phyloP scores from a whole-genome alignment of 352 stramenopile genomes.

The Phytopythium helicoides region DNA sequence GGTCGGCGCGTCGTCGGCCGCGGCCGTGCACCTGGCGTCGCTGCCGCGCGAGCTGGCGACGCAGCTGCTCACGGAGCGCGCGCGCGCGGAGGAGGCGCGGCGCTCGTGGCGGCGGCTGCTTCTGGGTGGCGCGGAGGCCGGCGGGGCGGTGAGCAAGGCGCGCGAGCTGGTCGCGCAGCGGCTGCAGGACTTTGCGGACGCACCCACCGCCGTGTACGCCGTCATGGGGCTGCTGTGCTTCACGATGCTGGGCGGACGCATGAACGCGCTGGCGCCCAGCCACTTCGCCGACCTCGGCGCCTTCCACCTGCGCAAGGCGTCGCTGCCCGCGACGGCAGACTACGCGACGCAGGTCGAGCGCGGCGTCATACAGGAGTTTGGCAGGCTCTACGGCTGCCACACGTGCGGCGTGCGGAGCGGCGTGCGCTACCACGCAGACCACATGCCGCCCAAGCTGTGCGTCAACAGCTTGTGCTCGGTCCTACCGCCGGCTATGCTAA shows the following conservation, averaged over 20 bases:
- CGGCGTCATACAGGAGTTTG: constrained; percentile 77
- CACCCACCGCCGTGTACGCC: constrained; percentile 65
- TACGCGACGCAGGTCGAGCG: constrained; percentile 67
- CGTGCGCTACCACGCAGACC: constrained; percentile 76
- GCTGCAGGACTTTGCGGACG: constrained; percentile 32
- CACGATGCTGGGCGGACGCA: constrained; percentile 66
- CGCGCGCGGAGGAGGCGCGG: no score
- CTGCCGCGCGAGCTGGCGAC: constrained; percentile 43
- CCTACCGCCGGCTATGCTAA: no score
- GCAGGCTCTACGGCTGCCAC: constrained; percentile 77
- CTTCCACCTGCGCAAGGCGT: constrained; percentile 77
- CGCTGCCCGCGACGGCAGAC: constrained; percentile 64
- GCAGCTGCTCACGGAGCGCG: constrained; percentile 17
- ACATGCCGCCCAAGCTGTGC: constrained; percentile 85
- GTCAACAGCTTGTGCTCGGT: constrained; percentile 6
- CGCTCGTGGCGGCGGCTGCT: no score
- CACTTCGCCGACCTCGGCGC: constrained; percentile 72
- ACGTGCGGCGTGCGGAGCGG: constrained; percentile 70
- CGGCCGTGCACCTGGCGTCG: constrained; percentile 49
- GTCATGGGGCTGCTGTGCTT: constrained; percentile 76
- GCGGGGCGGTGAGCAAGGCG: neutral
- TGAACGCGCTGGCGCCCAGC: constrained; percentile 71
- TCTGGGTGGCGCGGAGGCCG: no score
- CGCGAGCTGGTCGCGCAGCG: constrained; percentile 30
- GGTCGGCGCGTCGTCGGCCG: constrained; percentile 45